phyloP scores from a whole-genome alignment of 371 early-diverging fungal species.

The Funneliformis caledonium region DNA sequence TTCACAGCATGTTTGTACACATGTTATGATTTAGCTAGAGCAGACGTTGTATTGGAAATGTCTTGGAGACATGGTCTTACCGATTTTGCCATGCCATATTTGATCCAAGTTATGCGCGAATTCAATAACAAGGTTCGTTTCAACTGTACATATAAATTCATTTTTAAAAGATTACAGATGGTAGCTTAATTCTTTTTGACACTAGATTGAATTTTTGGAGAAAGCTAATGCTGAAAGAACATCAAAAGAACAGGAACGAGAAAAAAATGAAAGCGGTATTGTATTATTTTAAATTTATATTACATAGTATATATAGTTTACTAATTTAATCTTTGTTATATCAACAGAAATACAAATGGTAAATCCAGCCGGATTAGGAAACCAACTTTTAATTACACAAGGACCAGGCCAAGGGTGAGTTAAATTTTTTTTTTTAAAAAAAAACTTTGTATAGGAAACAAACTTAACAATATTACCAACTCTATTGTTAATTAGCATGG shows the following conservation, averaged over 20 bases:
- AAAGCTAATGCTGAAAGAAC: slow-evolving; percentile 54
- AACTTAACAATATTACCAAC: neutral
- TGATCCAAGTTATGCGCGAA: slow-evolving; percentile 89
- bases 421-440: neutral
- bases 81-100: slow-evolving; percentile 96
- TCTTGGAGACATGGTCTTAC: slow-evolving; percentile 87
- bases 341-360: slow-evolving; percentile 21
- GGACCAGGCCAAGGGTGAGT: slow-evolving; percentile 27
- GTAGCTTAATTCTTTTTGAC: neutral
- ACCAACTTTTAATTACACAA: slow-evolving; percentile 35
- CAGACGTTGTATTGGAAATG: slow-evolving; percentile 93
- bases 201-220: slow-evolving; percentile 55
- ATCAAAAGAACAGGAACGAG: slow-evolving; percentile 57
- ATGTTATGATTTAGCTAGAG: slow-evolving; percentile 92
- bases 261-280: slow-evolving; percentile 45
- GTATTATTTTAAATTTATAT: neutral
- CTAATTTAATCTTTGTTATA: neutral
- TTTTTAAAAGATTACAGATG: neutral
- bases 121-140: slow-evolving; percentile 66
- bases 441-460: neutral
- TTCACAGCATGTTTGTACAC: slow-evolving; percentile 91
- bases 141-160: neutral
- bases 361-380: slow-evolving; percentile 15
- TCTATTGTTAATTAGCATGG: neutral
- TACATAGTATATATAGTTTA: neutral